Base-by-base conservation (phyloP, 2,329 filamentous ascomycete genomes). In the Arachnopeziza araneosa region DNA sequence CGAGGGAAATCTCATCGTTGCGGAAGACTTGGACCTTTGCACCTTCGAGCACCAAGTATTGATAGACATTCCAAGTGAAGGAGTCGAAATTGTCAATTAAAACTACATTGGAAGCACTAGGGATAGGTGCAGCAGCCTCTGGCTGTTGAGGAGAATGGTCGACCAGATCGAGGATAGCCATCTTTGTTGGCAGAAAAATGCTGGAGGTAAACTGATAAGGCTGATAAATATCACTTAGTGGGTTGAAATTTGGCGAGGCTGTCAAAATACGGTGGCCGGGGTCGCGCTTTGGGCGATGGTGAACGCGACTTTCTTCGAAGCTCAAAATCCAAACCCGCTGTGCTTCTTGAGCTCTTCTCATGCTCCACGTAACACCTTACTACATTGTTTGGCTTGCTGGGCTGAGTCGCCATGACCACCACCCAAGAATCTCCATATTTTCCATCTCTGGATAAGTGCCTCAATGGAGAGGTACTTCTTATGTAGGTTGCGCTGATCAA, bases 21-120 rank as follows among this genome's bases (percentile, higher is more conserved):
- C 95, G 86, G 76, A 87, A 90, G 22, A 99, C 95, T 3, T 88
- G 90, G 55, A 97, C 95, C 0, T 80, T 89, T 26, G 96, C 95
- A 32, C 95, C 95, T 74, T 98, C 95, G n/a, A 99, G 86, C 7
- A 93, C 89, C 1, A 99, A 85, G 71, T 99, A 99, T 75, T 99
- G 96, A 75, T 98, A 99, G 61, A 99, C 91, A 72, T 99, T 99
- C 91, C 93, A 99, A 61, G 93, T 97, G 75, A 99, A 99, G 2
- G 95, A 98, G 76, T 99, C 95, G 76, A 98, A 99, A 77, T 99
- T 99, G 80, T 99, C 95, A 70, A 99, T 97, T 65, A 99, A 82
- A 64, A 99, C 84, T 60, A 99, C 83, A 75, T 98, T 98, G 60
- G 89, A 90, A 24, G 95, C 95, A 55, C 87, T 92, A 24, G 88